Base-by-base conservation (phyloP, 73 alveolate genomes). In the Blepharisma japonicum region DNA sequence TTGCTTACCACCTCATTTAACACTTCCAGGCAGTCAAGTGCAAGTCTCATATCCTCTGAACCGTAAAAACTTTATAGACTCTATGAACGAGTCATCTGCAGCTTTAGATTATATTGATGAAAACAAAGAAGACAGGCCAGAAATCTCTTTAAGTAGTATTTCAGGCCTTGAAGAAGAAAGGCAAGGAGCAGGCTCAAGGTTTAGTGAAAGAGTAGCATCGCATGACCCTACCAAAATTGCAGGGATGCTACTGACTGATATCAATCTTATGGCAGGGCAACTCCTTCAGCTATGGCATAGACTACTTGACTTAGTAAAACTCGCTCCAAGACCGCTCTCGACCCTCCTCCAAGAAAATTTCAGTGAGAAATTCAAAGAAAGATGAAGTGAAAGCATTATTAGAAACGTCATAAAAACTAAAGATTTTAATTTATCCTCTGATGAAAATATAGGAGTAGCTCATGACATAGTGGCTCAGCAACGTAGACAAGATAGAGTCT, bases 281-380 rank as follows among this genome's bases (percentile, higher is more conserved):
- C 21, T 84, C 2, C 54, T 82, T 71, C 82, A 76, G 68, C 86
- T 87, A n/a, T 87, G 94, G 94, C 82, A 83, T 56, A 47, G 68
- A 71, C 39, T 84, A 6, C 54, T 83, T n/a, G 86, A 79, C 42
- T 32, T 70, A 45, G 61, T 70, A n/a, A 47, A 45, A 47, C 66
- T 70, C 0, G 66, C 46, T 7, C 56, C 68, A n/a, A 14, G 66
- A 45, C 68, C 66, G 2, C 46, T 70, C 2, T 18, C 14, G 11
- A 70, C 68, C 6, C 46, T 80, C 48, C 55, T 68, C 6, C 67
- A 71, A 42, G 77, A 71, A n/a, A 49, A 55, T 9, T 70, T 11
- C 21, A 56, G 67, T 1, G 83, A 55, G 47, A 82, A 82, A 45
- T 76, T 86, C 71, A 77, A 74, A 47, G 86, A 83, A 25, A 55